Evolutionary conservation across 805 yeast genomes (phyloP), one percentile per base, ranked within the genome.

Genomic region (Starmerella sirachaensis): DNA sequence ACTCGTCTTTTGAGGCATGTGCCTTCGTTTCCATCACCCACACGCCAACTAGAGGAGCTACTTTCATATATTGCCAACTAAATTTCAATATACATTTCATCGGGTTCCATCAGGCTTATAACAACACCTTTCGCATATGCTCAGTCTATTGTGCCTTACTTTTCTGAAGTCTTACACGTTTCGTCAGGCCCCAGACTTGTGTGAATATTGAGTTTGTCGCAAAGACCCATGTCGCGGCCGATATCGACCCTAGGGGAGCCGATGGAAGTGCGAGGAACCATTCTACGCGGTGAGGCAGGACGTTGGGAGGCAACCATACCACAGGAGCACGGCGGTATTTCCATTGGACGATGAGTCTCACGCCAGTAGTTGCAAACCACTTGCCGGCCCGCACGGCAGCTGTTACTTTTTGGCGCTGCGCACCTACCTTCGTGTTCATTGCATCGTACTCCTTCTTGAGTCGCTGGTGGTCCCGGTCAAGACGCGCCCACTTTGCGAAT

Each of bases 401-500:
- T 37, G 59, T 56, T 39, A 74, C 49, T 6, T 36, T 36, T 6
- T 59, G 49, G 41, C 66, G 65, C 24, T 61, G 54, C 8, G 53
- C 29, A 5, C 62, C 51, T 11, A 78, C 52, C 9, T 57, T 50
- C 29, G 58, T 54, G 35, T 65, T 68, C 29, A 33, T 29, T 1
- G n/a, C 40, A 13, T 65, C 68, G 29, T 78, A 61, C 42, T 79
- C 74, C 12, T 58, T 63, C 30, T 66, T 64, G 34, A 81, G 52
- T 42, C 69, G 67, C 47, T 78, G 85, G 41, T 68, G 61, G 49
- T 68, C 70, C 33, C 98, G 70, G 52, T 84, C 86, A 45, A 86
- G 65, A 56, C 84, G 84, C 1, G 96, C 93, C 97, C 97, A 91
- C 52, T 72, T 77, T 20, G 96, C 95, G 57, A 88, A 91, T 52